Percentiles rank a stretch among this genome's conserved stretches.
Conservation (phyloP, 306 rosid genomes). For the Rubus parviflorus region DNA sequence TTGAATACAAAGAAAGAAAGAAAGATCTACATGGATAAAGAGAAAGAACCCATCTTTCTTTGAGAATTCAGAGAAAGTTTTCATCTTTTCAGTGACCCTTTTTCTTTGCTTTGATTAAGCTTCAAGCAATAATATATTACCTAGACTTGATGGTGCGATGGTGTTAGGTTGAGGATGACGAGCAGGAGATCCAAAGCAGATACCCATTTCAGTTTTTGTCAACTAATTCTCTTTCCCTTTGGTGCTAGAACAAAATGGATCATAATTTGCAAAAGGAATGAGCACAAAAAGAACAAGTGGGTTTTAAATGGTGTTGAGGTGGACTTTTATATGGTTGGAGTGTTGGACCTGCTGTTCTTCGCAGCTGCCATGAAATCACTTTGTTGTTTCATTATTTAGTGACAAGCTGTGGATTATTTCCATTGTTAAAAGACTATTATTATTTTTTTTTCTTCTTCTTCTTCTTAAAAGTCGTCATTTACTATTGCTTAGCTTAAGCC, state of each 20-base stretch:
- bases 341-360: constrained; percentile 7
- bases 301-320: background rate
- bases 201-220: constrained; percentile 46
- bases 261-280: background rate
- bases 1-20: background rate
- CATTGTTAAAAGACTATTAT: background rate
- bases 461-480: background rate
- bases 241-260: background rate
- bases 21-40: background rate
- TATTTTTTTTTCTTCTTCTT: background rate
- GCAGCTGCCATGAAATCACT: constrained; percentile 24
- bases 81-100: constrained; percentile 11
- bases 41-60: constrained; percentile 16
- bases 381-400: background rate
- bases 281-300: background rate
- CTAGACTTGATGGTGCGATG: constrained; percentile 37
- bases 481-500: background rate
- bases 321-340: background rate
- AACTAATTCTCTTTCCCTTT: background rate
- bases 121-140: constrained; percentile 30
- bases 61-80: background rate
- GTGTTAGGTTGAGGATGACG: constrained; percentile 17
- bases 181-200: constrained; percentile 47
- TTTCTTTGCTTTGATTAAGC: background rate
- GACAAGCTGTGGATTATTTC: background rate